Percentiles rank a stretch among this genome's conserved stretches.
phyloP scores from a whole-genome alignment of 2,329 filamentous ascomycete species.

The Colletotrichum cordylinicola region DNA sequence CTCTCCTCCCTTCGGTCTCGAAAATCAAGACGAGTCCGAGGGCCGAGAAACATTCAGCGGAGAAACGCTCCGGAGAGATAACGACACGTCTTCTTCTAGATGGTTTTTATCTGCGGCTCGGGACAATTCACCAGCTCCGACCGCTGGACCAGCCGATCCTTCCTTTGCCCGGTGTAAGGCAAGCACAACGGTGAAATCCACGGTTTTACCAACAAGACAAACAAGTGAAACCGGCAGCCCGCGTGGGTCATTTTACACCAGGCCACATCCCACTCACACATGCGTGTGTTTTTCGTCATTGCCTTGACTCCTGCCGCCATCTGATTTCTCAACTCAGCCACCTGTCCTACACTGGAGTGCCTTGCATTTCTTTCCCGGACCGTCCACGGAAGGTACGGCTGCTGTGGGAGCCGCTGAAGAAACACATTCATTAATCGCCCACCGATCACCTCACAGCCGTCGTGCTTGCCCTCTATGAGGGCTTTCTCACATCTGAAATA shows the following conservation, averaged over 20 bases:
- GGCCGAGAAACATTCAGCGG: background rate
- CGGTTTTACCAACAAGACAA: background rate
- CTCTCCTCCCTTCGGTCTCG: background rate
- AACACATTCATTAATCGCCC: background rate
- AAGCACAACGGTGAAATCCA: background rate
- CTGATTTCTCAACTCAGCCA: background rate
- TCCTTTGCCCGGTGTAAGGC: background rate
- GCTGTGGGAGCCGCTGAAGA: background rate
- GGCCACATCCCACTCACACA: background rate
- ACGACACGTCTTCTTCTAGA: background rate
- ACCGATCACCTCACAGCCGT: background rate
- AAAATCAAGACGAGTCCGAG: background rate
- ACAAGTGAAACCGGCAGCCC: background rate
- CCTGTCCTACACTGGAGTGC: background rate
- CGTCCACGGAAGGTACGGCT: background rate
- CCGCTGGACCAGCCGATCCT: background rate
- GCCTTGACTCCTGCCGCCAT: background rate
- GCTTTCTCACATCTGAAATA: background rate
- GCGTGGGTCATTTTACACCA: background rate
- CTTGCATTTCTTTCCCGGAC: background rate
- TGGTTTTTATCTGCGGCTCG: background rate
- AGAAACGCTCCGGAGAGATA: slow-evolving; percentile 3
- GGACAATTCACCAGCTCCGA: background rate
- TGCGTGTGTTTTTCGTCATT: background rate
- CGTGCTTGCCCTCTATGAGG: background rate